These are phyloP conservation scores for Cicer arietinum DNA, from an alignment of 306 rosid species.

Conservation along the genomic window DNA sequence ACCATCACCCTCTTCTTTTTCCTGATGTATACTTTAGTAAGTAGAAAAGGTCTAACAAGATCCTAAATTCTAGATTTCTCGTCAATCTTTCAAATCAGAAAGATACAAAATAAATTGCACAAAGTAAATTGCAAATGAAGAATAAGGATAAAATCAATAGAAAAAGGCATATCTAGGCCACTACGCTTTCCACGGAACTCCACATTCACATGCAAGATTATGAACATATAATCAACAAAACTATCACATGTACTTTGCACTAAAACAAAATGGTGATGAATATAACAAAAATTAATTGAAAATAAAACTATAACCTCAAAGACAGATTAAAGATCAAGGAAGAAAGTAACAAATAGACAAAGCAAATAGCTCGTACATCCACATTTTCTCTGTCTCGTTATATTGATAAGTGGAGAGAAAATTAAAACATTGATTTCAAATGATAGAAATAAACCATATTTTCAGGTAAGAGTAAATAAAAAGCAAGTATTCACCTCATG, in stretches of 20 bases:
- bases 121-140: constrained; percentile 3
- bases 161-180: constrained; percentile 15
- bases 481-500: constrained; percentile 76
- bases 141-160: constrained; percentile 14
- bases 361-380: constrained; percentile 26
- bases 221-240: constrained; percentile 10
- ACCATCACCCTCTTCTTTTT: neutral
- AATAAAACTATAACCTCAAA: constrained; percentile 8
- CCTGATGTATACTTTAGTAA: neutral
- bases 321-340: constrained; percentile 21
- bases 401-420: constrained; percentile 23
- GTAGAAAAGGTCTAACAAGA: neutral
- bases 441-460: constrained; percentile 30
- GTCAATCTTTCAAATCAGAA: constrained; percentile 17
- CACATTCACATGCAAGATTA: constrained; percentile 5
- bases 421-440: constrained; percentile 21
- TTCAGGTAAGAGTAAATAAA: constrained; percentile 22
- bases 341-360: constrained; percentile 28
- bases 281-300: neutral
- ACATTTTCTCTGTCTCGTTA: constrained; percentile 25
- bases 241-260: constrained; percentile 7
- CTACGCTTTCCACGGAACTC: constrained; percentile 3
- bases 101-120: neutral
- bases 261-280: constrained; percentile 21
- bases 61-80: neutral